phyloP scores from a whole-genome alignment of 768 basidiomycete species.

The Amanita brunnescens region DNA sequence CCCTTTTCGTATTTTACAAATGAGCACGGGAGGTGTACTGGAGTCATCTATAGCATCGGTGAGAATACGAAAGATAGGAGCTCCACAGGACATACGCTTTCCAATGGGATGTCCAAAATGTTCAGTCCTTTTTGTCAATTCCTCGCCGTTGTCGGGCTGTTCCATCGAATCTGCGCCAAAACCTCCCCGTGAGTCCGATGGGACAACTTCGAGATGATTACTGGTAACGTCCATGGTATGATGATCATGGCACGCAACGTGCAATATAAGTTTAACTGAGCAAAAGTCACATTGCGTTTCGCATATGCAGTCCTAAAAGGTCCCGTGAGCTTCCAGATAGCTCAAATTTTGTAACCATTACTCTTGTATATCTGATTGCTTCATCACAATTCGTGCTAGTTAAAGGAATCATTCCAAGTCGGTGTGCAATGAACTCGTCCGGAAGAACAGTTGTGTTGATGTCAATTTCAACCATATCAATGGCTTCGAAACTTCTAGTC shows the following conservation, averaged over 20 bases:
- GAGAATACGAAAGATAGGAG: not conserved
- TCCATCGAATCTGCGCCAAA: constrained; percentile 24
- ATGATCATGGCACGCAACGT: constrained; percentile 64
- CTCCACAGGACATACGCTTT: constrained; percentile 43
- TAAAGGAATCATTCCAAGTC: constrained; percentile 90
- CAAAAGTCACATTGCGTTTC: constrained; percentile 77
- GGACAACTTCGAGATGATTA: constrained; percentile 64
- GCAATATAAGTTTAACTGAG: constrained; percentile 73
- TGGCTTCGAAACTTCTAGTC: constrained; percentile 47
- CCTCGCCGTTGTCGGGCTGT: constrained; percentile 45
- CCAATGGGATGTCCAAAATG: constrained; percentile 80
- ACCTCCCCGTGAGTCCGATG: constrained; percentile 19
- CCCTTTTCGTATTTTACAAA: constrained; percentile 89
- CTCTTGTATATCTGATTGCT: constrained; percentile 73
- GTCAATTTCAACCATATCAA: constrained; percentile 92
- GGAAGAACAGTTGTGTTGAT: constrained; percentile 89
- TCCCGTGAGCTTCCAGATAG: constrained; percentile 16
- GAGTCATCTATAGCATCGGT: constrained; percentile 43
- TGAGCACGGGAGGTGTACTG: constrained; percentile 58
- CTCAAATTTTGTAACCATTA: constrained; percentile 14
- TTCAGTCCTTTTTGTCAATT: constrained; percentile 63
- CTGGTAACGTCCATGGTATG: constrained; percentile 83
- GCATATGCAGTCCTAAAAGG: constrained; percentile 82
- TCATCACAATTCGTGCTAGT: constrained; percentile 84
- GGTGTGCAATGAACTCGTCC: constrained; percentile 96